Evolutionary conservation across 257 asterid species (phyloP), one percentile per base, ranked within the genome.

Genomic region (Salvia rosmarinus): DNA sequence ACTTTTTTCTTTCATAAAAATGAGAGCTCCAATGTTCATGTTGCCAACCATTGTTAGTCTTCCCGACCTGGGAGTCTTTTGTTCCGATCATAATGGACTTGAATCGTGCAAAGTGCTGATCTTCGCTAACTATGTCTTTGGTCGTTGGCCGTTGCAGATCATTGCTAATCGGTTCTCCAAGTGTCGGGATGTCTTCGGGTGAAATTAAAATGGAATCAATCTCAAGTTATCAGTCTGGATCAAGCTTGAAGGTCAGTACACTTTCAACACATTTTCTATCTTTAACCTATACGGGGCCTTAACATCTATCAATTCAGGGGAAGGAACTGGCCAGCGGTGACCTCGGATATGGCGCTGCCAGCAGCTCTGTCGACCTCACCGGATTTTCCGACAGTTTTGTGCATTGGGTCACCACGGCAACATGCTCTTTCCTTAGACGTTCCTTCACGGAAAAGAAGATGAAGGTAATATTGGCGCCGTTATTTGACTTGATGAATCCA

Each of bases 331-430:
- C 73, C 3, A 46, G 67, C 23, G 83, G 67, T 40, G 86, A 86
- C 72, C 50, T 77, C 51, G 61, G 62, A 69, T 43, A 21, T 14
- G 73, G 73, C 46, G 78, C 70, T 30, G 70, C 79, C 16, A 34
- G 75, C 47, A 52, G 72, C 81, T 67, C 81, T 49, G 71, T 71
- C 67, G 52, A 42, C 17, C 77, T 74, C 9, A 6, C 75, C 2
- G 90, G 75, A 70, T 89, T 70, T 66, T 86, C 96, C 2, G 88
- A 88, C 62, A 80, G 79, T 74, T 91, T 94, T 62, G 81, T 80
- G 71, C 77, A 82, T 3, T 94, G 97, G 98, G 96, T 94, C 64
- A 71, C n/a, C 42, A 82, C 14, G 95, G 88, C 32, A 78, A 81
- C 60, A 65, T 81, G 80, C 82, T 84, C 47, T 87, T 86, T 67